Evolutionary conservation across 768 basidiomycete species (phyloP), one percentile per base, ranked within the genome.

Genomic region (Cystobasidium ongulense): DNA sequence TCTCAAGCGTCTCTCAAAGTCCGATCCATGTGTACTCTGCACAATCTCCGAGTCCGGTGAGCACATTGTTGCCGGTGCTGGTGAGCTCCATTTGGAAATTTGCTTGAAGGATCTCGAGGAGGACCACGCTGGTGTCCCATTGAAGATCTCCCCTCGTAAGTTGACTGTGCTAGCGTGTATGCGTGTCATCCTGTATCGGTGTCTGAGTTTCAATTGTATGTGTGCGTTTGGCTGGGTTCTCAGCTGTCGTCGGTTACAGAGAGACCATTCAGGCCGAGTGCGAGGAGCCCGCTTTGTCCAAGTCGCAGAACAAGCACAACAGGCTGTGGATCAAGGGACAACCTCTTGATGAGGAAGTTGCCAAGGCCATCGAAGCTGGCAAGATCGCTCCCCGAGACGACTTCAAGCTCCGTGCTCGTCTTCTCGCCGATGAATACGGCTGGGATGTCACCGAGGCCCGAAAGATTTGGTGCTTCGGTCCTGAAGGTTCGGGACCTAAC

Each of bases 281-380:
- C 5, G 87, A 88, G 63, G 98, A 98, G 78, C 89, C 91, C 78
- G 96, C 96, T 33, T 86, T 99, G 43, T 98, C 96, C 74, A 99
- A 99, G 83, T 98, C 96, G 25, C 96, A 97, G 84, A 98, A 99
- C 87, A 99, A 98, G 86, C 96, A 99, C 88, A 99, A 99, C 82
- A 91, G 96, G 84, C 86, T 99, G 73, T 99, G 89, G 83, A 87
- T 88, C 77, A 93, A 93, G 86, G 96, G 96, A 41, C 76, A 88
- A 84, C 96, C 96, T 41, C 81, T 99, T 72, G 92, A 91, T 29
- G 96, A 99, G 80, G 94, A 97, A 81, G 87, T 98, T 74, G 88
- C 92, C 76, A 86, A 87, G 78, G 96, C 92, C 75, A 97, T 99
- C 79, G 96, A 98, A 82, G 78, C 77, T 72, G 96, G 96, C 78